Base-by-base conservation (phyloP, 2,329 filamentous ascomycete species). In the Aspergillus ruber region DNA sequence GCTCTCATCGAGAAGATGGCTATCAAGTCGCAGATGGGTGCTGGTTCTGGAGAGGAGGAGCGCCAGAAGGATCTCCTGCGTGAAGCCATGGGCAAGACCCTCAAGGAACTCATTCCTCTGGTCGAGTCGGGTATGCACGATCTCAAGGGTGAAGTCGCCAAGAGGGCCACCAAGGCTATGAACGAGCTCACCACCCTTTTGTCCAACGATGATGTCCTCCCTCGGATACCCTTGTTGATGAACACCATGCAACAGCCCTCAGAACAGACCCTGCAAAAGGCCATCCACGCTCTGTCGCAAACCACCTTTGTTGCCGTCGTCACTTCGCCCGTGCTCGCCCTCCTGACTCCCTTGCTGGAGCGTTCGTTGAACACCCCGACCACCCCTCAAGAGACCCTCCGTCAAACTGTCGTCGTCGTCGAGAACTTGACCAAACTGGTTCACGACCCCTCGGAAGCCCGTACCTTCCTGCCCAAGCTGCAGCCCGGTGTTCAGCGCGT, bases 391-490 rank as follows among this genome's bases (percentile, higher is more conserved):
- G 93, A 98, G 73, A 90, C 97, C 18, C 78, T 96, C 47, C 86
- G 93, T 52, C 91, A 96, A 73, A 95, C 93, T 2, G 90, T 95
- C 25, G 90, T 98, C 46, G 94, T 98, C 44, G 87, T 93, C 17
- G 93, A 98, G 74, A 98, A 98, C 74, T 76, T 98, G 74, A 98
- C 93, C 51, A 97, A 95, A 76, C 83, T 98, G 27, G 93, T 98
- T 23, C 93, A 98, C 70, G 90, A 88, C 67, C 93, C 93, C 12
- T 83, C 95, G 50, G 93, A 98, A 75, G 93, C 93, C 29, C 82
- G 93, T 56, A 88, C 88, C 47, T 98, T 98, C 78, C 73, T 98
- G 65, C 93, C 93, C 44, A 96, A 95, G 72, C 78, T 98, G 45
- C 86, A 88, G 63, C 93, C 93, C 39, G 93, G 93, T 80, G 87